Conservation (phyloP, 768 basidiomycete species). For the Tulasnella sp. region DNA sequence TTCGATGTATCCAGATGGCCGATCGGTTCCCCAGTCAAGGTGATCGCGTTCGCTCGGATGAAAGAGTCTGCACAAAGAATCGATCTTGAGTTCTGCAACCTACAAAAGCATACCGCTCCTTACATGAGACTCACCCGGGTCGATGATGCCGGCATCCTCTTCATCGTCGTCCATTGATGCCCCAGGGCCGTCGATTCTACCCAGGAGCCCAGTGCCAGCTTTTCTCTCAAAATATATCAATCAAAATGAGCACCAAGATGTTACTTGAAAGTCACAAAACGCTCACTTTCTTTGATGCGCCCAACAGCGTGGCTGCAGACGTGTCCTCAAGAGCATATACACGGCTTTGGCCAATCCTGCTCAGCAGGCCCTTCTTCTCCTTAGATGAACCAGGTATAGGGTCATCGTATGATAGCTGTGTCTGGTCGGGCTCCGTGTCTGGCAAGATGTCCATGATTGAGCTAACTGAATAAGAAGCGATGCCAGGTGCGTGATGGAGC, state of each 20-base stretch:
- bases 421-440: background rate
- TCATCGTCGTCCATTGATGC: slow-evolving; percentile 30
- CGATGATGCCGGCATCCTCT: slow-evolving; percentile 21
- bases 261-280: too few relatives aligned
- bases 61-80: slow-evolving; percentile 19
- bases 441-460: background rate
- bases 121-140: slow-evolving; percentile 11
- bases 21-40: slow-evolving; percentile 64
- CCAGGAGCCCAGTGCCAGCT: too few relatives aligned
- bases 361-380: slow-evolving; percentile 1
- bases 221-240: too few relatives aligned
- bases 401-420: slow-evolving; percentile 6
- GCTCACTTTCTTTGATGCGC: background rate
- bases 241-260: background rate
- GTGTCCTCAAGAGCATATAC: slow-evolving; percentile 71
- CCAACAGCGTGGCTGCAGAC: slow-evolving; percentile 29
- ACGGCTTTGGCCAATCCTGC: slow-evolving; percentile 58
- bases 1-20: slow-evolving; percentile 62
- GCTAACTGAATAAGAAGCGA: background rate
- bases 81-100: background rate
- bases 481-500: background rate
- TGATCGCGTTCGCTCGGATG: slow-evolving; percentile 53
- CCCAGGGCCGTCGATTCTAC: too few relatives aligned
- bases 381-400: background rate
- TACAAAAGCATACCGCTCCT: too few relatives aligned